Evolutionary conservation across 2,329 filamentous ascomycete species (phyloP).

Genomic region (Sclerotinia subarctica): DNA sequence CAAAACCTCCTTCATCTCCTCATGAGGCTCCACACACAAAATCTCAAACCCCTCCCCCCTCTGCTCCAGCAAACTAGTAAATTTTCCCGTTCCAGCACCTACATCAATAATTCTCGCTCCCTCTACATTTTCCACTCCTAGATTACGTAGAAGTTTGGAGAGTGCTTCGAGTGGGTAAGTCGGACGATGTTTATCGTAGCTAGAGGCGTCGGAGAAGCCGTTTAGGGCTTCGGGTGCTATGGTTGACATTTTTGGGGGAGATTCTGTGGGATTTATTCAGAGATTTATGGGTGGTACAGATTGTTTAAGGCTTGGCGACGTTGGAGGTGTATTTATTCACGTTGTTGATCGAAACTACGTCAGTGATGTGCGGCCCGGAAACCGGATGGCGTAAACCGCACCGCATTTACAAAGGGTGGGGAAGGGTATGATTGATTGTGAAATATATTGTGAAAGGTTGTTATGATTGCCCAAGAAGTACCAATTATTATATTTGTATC

Average conservation of each 20-base stretch:
- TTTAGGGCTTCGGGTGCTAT: constrained; percentile 32
- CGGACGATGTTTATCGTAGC: constrained; percentile 67
- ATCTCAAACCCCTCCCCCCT: constrained; percentile 59
- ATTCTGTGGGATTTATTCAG: neutral
- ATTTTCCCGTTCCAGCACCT: constrained; percentile 67
- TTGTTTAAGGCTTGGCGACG: neutral
- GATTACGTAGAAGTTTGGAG: constrained; percentile 52
- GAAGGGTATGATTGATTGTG: neutral
- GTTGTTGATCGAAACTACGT: neutral
- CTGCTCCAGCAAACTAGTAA: constrained; percentile 60
- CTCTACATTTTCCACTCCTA: constrained; percentile 49
- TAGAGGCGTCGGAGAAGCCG: constrained; percentile 61
- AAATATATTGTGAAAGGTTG: neutral
- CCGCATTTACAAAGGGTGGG: neutral
- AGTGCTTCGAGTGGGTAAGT: constrained; percentile 61
- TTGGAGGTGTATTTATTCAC: neutral
- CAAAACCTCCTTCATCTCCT: constrained; percentile 62
- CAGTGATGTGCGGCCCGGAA: neutral
- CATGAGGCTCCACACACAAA: constrained; percentile 61
- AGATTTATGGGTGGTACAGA: neutral
- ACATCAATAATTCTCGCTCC: constrained; percentile 58
- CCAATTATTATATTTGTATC: neutral
- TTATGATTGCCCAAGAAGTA: neutral
- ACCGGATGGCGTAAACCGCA: constrained; percentile 8
- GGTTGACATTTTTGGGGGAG: neutral